phyloP scores from a whole-genome alignment of 768 basidiomycete species.

The Coprinellus micaceus region DNA sequence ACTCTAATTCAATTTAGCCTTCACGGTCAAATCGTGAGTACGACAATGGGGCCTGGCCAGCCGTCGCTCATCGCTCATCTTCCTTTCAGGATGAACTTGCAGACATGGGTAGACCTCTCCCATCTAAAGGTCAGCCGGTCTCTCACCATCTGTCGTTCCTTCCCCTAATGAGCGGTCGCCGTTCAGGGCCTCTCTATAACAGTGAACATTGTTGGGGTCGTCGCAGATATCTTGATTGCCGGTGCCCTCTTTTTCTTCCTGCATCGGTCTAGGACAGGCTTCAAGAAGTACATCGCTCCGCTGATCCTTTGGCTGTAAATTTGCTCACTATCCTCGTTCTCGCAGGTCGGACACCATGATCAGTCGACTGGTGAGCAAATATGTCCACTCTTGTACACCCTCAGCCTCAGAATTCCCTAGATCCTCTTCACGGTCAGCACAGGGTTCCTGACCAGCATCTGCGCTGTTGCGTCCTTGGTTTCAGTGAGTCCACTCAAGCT shows the following conservation, averaged over 20 bases:
- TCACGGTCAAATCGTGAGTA: constrained; percentile 46
- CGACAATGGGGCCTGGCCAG: neutral
- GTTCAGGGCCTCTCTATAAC: constrained; percentile 54
- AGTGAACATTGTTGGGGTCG: constrained; percentile 50
- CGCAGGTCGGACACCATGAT: constrained; percentile 51
- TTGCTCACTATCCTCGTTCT: neutral
- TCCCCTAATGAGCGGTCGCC: too few relatives aligned
- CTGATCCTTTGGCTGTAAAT: neutral
- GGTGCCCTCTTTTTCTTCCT: constrained; percentile 47
- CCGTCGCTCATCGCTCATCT: neutral
- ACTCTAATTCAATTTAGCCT: constrained; percentile 27
- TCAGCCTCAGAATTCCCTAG: constrained; percentile 19
- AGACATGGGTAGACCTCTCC: constrained; percentile 41
- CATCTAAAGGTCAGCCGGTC: constrained; percentile 38
- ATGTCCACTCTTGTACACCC: neutral
- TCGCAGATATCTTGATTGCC: constrained; percentile 48
- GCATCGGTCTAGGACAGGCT: constrained; percentile 48
- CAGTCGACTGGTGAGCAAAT: constrained; percentile 37
- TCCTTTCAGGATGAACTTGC: constrained; percentile 16
- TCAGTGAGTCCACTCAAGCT: constrained; percentile 24
- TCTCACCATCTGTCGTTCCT: constrained; percentile 6
- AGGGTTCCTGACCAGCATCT: constrained; percentile 33
- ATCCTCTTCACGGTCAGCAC: constrained; percentile 58
- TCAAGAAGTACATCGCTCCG: constrained; percentile 37
- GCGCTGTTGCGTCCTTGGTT: constrained; percentile 30